These are phyloP conservation scores for Micractinium conductrix DNA, from an alignment of 139 green algal species.

Conservation along the genomic window DNA sequence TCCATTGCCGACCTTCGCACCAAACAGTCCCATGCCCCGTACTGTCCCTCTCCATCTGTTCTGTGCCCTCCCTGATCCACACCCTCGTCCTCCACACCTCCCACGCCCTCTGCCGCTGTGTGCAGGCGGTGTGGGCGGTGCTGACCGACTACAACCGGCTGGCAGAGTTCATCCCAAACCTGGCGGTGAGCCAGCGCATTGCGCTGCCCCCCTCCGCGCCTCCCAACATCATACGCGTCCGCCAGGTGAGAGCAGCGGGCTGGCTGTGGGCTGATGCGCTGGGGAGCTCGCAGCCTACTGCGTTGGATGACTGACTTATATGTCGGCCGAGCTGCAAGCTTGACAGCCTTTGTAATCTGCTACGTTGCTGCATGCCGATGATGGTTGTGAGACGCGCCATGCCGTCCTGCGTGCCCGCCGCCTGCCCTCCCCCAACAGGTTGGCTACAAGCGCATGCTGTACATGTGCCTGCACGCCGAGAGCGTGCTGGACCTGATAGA, in stretches of 20 bases:
- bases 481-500: conserved; percentile 66
- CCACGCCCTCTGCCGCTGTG: background rate
- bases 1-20: no score
- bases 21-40: no score
- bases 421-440: conserved; percentile 43
- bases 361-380: no score
- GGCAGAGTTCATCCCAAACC: conserved; percentile 63
- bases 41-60: no score
- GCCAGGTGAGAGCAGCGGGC: conserved; percentile 44
- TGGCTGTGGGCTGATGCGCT: no score
- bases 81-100: background rate
- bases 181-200: conserved; percentile 60
- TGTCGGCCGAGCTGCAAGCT: no score
- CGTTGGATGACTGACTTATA: no score
- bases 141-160: conserved; percentile 59
- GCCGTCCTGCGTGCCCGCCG: background rate
- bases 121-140: conserved; percentile 29
- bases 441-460: conserved; percentile 65
- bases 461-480: conserved; percentile 69
- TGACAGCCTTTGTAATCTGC: no score
- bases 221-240: conserved; percentile 46
- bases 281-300: background rate
- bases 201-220: conserved; percentile 29
- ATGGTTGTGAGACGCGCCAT: no score
- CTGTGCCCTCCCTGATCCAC: background rate